phyloP scores from a whole-genome alignment of 2,329 filamentous ascomycete species.

The Didymosphaeria variabile region DNA sequence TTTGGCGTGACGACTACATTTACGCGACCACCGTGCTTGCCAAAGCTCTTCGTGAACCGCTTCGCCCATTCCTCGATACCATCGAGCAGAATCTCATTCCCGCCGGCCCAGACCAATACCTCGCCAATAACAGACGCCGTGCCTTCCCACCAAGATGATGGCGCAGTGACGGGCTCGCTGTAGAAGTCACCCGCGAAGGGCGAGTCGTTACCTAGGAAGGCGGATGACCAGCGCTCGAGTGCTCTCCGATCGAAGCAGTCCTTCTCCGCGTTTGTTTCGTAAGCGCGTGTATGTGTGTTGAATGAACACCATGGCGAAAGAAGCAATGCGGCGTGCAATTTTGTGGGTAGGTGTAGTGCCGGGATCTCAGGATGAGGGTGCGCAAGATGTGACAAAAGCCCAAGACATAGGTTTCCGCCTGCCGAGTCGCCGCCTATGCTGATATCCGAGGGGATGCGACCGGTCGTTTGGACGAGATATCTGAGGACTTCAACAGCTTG shows the following conservation, averaged over 20 bases:
- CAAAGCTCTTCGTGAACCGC: constrained; percentile 56
- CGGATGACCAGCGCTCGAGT: constrained; percentile 56
- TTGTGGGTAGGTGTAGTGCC: constrained; percentile 51
- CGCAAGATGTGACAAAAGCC: constrained; percentile 59
- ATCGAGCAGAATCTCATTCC: constrained; percentile 65
- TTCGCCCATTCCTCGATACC: constrained; percentile 61
- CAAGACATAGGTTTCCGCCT: constrained; percentile 59
- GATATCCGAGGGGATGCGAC: constrained; percentile 52
- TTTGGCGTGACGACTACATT: constrained; percentile 48
- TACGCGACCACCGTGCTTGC: constrained; percentile 38
- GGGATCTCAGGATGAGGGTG: constrained; percentile 66
- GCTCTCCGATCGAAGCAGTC: constrained; percentile 59
- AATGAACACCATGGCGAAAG: constrained; percentile 68
- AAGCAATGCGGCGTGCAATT: constrained; percentile 61
- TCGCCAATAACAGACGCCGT: constrained; percentile 56
- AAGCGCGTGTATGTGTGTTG: constrained; percentile 54
- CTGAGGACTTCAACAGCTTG: constrained; percentile 57
- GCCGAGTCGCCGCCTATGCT: constrained; percentile 63
- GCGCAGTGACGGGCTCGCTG: constrained; percentile 61
- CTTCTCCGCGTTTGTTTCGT: constrained; percentile 57
- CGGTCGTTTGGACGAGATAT: constrained; percentile 51
- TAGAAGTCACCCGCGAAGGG: constrained; percentile 63
- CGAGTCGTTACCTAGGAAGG: constrained; percentile 56
- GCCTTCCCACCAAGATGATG: constrained; percentile 62
- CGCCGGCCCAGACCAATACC: constrained; percentile 64